Evolutionary conservation across 2,329 filamentous ascomycete species (phyloP).

Genomic region (Talaromyces sp.): DNA sequence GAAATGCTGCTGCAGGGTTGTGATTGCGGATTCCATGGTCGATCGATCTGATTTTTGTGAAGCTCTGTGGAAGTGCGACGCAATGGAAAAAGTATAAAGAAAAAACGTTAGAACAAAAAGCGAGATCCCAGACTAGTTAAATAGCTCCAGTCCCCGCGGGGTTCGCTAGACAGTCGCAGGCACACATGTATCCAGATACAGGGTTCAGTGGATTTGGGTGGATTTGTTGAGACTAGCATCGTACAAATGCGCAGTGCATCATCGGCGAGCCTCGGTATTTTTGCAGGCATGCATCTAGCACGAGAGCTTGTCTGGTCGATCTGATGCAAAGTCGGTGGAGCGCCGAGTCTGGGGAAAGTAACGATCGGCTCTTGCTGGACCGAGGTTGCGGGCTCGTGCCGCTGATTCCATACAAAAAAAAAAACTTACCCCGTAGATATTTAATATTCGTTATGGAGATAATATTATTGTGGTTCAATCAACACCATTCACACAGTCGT

Average conservation of each 20-base stretch:
- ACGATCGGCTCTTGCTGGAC: neutral
- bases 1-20: slow-evolving; percentile 17
- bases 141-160: neutral
- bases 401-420: neutral
- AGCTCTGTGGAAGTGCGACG: neutral
- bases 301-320: neutral
- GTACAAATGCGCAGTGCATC: neutral
- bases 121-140: neutral
- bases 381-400: neutral
- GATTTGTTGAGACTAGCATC: neutral
- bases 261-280: slow-evolving; percentile 8
- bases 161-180: neutral
- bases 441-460: neutral
- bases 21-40: slow-evolving; percentile 11
- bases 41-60: neutral
- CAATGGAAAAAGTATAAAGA: neutral
- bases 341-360: neutral
- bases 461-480: neutral
- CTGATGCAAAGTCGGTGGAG: neutral
- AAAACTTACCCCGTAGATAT: no score
- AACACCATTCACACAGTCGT: neutral
- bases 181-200: neutral
- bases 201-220: neutral
- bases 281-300: neutral
- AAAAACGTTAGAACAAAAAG: neutral